Evolutionary conservation across 2,329 filamentous ascomycete species (phyloP).

Genomic region (Pestalotiopsis sp.): DNA sequence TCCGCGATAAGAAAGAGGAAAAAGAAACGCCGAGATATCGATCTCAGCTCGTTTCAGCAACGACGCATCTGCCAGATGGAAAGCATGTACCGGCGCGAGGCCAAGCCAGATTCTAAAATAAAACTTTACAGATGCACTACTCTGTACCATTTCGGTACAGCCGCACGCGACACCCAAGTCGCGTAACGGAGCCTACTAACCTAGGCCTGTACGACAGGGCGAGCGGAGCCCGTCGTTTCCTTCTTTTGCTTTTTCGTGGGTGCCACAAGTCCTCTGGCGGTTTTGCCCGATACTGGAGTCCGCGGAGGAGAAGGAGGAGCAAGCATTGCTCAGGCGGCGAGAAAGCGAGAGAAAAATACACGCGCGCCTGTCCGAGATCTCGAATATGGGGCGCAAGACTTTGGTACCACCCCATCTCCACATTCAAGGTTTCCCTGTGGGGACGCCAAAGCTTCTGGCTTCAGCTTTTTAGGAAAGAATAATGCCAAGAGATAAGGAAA

Average conservation of each 20-base stretch:
- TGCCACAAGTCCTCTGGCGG: neutral
- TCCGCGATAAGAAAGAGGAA: neutral
- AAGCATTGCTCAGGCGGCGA: neutral
- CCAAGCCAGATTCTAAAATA: neutral
- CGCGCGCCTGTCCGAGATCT: neutral
- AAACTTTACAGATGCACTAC: neutral
- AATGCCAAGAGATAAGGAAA: slow-evolving; percentile 10
- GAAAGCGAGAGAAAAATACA: neutral
- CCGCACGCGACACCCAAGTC: neutral
- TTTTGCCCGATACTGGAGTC: neutral
- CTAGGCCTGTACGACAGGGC: neutral
- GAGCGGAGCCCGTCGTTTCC: neutral
- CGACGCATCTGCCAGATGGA: neutral
- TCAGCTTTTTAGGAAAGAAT: neutral
- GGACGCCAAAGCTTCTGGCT: neutral
- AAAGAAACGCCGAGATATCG: neutral
- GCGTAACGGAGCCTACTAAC: no score
- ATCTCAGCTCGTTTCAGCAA: neutral
- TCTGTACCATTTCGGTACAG: neutral
- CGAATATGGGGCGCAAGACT: neutral
- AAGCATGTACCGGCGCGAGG: neutral
- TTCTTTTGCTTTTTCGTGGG: neutral
- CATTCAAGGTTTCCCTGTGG: neutral
- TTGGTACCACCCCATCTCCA: neutral
- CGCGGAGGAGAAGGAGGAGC: neutral